phyloP scores from a whole-genome alignment of 2,329 filamentous ascomycete genomes.

The Fusarium domesticum region DNA sequence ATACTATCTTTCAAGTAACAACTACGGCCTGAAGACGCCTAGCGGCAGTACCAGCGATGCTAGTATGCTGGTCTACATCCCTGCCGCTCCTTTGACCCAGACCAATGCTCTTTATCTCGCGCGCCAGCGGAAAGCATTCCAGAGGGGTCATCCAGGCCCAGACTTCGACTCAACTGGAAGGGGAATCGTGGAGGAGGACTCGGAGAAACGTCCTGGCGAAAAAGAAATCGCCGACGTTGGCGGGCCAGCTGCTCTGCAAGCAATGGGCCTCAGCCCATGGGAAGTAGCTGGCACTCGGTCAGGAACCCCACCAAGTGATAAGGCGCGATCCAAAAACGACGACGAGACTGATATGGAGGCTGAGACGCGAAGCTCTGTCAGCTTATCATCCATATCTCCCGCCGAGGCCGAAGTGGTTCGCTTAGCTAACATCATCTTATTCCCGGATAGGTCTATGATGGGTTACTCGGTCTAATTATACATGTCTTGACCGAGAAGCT shows the following conservation, averaged over 20 bases:
- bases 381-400: slow-evolving; percentile 30
- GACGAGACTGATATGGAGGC: slow-evolving; percentile 30
- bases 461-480: slow-evolving; percentile 28
- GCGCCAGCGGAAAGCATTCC: slow-evolving; percentile 55
- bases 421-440: slow-evolving; percentile 55
- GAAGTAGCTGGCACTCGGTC: slow-evolving; percentile 36
- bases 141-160: slow-evolving; percentile 51
- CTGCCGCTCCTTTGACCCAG: slow-evolving; percentile 55
- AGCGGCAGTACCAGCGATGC: slow-evolving; percentile 31
- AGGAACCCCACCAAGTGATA: slow-evolving; percentile 27
- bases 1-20: slow-evolving; percentile 50
- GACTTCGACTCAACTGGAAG: slow-evolving; percentile 55
- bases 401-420: slow-evolving; percentile 52
- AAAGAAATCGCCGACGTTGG: slow-evolving; percentile 51
- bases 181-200: slow-evolving; percentile 48
- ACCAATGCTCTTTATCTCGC: slow-evolving; percentile 57
- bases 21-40: slow-evolving; percentile 31
- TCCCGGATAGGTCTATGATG: slow-evolving; percentile 47
- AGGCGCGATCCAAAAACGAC: slow-evolving; percentile 22
- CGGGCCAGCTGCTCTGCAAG: slow-evolving; percentile 49
- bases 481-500: background rate
- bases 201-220: slow-evolving; percentile 47
- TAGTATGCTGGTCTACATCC: slow-evolving; percentile 54
- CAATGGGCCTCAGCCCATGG: slow-evolving; percentile 58
- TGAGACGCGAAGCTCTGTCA: slow-evolving; percentile 27